Evolutionary conservation across 176 grass and related monocot genomes (phyloP), one percentile per base, ranked within the genome.

Genomic region (Carex scoparia): DNA sequence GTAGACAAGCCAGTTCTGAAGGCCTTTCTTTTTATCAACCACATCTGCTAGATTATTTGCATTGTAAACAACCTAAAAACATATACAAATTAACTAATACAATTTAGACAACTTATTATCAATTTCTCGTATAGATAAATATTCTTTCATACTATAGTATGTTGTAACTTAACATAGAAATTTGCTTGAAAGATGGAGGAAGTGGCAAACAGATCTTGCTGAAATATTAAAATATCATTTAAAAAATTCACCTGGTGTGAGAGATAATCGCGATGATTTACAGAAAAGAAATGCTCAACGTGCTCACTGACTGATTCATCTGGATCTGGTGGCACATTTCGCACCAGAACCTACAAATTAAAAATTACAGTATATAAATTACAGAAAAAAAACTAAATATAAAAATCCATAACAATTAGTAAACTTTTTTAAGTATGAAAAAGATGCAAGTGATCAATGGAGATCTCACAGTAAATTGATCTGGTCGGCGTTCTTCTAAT

Each of bases 301-400:
- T 98, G 96, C 81, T 98, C 96, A 79, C 93, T 95, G 74, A 98
- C 93, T 74, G 93, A 89, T 92, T 98, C 96, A 48, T 95, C 96
- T 57, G 85, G 80, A 79, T 98, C 96, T 2, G 93, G 90, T 13
- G 91, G 96, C 84, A 95, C 81, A 94, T 98, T 98, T 88, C 90
- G 91, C 60, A 98, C 93, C 69, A 98, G 88, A 69, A 98, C 95
- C 93, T 98, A 87, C 61, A 90, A 69, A 56, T 14, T 33, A 14
- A 32, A 63, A 56, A 59, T 31, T 84, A 46, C 46, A 56, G 44
- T 0, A 15, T 35, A 23, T 67, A 51, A 67, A 19, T 81, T 66
- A 48, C 9, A 30, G 74, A 75, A 5, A 49, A 27, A 28, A 49
- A 27, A 28, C 48, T 32, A 69, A 37, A 81, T 71, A 30, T 9